Base-by-base conservation (phyloP, 2,329 filamentous ascomycete genomes). In the Pyrenochaeta sp. region DNA sequence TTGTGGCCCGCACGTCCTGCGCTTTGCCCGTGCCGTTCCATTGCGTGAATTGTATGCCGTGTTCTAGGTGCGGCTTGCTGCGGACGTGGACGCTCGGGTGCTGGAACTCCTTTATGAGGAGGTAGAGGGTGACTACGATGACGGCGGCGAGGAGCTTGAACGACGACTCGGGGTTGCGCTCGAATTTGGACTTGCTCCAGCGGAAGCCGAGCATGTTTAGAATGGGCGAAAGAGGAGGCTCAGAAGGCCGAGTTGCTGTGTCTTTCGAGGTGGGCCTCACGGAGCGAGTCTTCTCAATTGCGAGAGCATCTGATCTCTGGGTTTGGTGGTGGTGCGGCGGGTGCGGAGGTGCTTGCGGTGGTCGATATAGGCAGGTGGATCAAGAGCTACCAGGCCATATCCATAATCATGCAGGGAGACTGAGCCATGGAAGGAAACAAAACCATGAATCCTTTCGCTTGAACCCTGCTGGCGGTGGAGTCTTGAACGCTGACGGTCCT, bases 131-230 rank as follows among this genome's bases (percentile, higher is more conserved):
- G 41, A 74, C 61, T 53, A 74, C 64, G 45, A 74, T 55, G 40
- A 68, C 59, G 35, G 67, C 72, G 27, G 67, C 63, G 35, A 73
- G 62, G 40, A 73, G 60, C 60, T 74, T 73, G 59, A 71, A 73
- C n/a, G 65, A 65, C n/a, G 69, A 68, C 31, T 67, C 63, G 22
- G 72, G 70, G 41, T 72, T 72, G 40, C 67, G 67, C 45, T 69
- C 61, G 48, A 71, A 68, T 44, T 63, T 69, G 11, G 68, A 61
- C 42, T 61, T 67, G 57, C 63, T 60, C 64, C 66, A 68, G 54
- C 67, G 65, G 45, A 68, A 67, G 52, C 62, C 55, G 51, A 65
- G 60, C 67, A 71, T 71, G 41, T 15, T 52, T 48, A n/a, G n/a
- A n/a, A n/a, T n/a, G n/a, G n/a, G n/a, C n/a, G n/a, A n/a, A n/a